Conservation (phyloP, 202 grass and related monocot genomes). For the Elaeis oleifera region DNA sequence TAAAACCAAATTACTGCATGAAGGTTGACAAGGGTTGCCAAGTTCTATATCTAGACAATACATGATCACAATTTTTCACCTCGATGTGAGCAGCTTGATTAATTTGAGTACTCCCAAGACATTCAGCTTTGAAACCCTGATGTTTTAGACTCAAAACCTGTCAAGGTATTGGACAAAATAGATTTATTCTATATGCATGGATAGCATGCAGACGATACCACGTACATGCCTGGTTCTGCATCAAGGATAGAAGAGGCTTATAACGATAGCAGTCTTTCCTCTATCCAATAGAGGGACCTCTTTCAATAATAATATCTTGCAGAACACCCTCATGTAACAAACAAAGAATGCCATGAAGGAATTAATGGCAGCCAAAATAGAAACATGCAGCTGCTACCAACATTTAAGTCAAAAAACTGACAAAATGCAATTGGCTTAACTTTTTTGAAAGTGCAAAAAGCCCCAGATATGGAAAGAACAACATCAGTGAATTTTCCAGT, state of each 20-base stretch:
- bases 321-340: slow-evolving; percentile 6
- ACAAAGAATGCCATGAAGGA: neutral
- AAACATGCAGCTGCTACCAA: too few relatives aligned
- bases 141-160: slow-evolving; percentile 87
- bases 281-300: slow-evolving; percentile 71
- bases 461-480: too few relatives aligned
- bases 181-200: neutral
- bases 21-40: too few relatives aligned
- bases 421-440: too few relatives aligned
- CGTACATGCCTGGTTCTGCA: slow-evolving; percentile 71
- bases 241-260: slow-evolving; percentile 87
- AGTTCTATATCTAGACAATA: too few relatives aligned
- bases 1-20: too few relatives aligned
- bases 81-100: slow-evolving; percentile 53
- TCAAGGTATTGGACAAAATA: slow-evolving; percentile 14
- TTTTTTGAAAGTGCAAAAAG: too few relatives aligned
- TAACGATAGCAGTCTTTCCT: slow-evolving; percentile 65
- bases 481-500: too few relatives aligned
- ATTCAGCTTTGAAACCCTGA: slow-evolving; percentile 67
- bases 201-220: neutral
- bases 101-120: slow-evolving; percentile 75
- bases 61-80: slow-evolving; percentile 31
- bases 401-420: too few relatives aligned
- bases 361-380: too few relatives aligned
- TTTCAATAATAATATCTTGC: neutral